Percentiles rank a stretch among this genome's conserved stretches.
Evolutionary conservation across 1,139 yeast species (phyloP).

Genomic region (Candida sp.): DNA sequence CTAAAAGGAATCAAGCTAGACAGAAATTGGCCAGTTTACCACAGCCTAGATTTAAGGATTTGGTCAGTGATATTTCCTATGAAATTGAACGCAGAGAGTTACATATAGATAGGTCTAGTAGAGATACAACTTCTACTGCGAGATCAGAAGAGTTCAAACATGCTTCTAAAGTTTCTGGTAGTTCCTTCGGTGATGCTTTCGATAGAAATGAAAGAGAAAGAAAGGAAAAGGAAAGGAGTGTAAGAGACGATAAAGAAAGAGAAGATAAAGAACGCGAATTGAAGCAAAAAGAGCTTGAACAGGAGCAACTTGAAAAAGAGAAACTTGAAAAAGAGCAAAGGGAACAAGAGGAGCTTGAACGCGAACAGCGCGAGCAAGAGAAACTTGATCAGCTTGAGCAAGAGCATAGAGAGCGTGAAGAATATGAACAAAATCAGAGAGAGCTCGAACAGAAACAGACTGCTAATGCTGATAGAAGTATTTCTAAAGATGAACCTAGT

Average conservation of each 20-base stretch:
- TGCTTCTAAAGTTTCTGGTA: neutral
- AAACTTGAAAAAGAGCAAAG: neutral
- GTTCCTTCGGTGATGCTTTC: neutral
- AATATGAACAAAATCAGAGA: neutral
- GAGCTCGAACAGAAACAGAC: neutral
- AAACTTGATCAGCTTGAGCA: neutral
- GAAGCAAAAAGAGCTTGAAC: neutral
- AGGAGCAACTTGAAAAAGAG: neutral
- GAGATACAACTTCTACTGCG: neutral
- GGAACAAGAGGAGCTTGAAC: neutral
- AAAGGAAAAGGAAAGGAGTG: neutral
- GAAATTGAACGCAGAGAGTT: slow-evolving; percentile 82
- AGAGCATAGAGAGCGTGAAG: neutral
- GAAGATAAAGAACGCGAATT: neutral
- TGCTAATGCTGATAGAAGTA: slow-evolving; percentile 10
- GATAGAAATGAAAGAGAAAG: neutral
- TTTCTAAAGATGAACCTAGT: slow-evolving; percentile 7
- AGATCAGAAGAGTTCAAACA: neutral
- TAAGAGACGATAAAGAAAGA: neutral
- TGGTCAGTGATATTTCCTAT: slow-evolving; percentile 83
- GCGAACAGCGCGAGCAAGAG: neutral
- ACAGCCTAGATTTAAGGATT: slow-evolving; percentile 77
- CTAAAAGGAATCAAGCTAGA: slow-evolving; percentile 94
- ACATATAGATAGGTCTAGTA: slow-evolving; percentile 18
- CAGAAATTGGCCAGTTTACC: slow-evolving; percentile 88